A percentile compares a stretch with the other conserved stretches of the same genome.
These are phyloP conservation scores for Diversispora epigaea DNA, from an alignment of 192 early-diverging fungal genomes.

Conservation along the genomic window DNA sequence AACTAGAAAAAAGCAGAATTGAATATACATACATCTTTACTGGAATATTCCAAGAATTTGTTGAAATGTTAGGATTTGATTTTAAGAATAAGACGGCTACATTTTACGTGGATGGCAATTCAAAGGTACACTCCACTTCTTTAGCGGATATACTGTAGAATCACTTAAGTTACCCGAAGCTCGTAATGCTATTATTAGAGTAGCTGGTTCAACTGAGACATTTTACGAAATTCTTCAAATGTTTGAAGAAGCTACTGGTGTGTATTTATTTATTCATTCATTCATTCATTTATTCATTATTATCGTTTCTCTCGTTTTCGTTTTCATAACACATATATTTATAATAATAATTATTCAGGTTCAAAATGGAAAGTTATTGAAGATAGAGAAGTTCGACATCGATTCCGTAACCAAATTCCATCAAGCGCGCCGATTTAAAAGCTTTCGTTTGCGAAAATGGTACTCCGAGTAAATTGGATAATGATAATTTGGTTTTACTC, in stretches of 20 bases:
- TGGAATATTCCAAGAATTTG: neutral
- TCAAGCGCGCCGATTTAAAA: neutral
- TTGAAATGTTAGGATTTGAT: slow-evolving; percentile 7
- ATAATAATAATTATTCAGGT: neutral
- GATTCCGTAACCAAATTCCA: slow-evolving; percentile 3
- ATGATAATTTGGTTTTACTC: slow-evolving; percentile 17
- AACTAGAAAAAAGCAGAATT: slow-evolving; percentile 18
- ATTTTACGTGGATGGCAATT: slow-evolving; percentile 2
- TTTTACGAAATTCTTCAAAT: neutral
- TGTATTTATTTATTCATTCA: too few species aligned
- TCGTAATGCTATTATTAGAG: slow-evolving; percentile 1
- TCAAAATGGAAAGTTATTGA: slow-evolving; percentile 9
- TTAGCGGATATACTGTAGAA: neutral
- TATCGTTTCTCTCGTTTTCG: too few species aligned
- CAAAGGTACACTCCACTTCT: neutral
- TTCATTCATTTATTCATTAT: too few species aligned
- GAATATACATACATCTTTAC: slow-evolving; percentile 3
- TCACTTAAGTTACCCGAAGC: neutral
- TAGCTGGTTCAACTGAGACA: neutral
- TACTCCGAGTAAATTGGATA: neutral
- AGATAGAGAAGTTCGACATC: neutral
- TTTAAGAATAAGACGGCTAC: slow-evolving; percentile 10
- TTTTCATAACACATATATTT: too few species aligned
- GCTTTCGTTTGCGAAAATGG: neutral
- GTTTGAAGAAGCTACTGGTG: slow-evolving; percentile 5